Conservation (phyloP, 2,329 filamentous ascomycete species). For the Colletotrichum scovillei region DNA sequence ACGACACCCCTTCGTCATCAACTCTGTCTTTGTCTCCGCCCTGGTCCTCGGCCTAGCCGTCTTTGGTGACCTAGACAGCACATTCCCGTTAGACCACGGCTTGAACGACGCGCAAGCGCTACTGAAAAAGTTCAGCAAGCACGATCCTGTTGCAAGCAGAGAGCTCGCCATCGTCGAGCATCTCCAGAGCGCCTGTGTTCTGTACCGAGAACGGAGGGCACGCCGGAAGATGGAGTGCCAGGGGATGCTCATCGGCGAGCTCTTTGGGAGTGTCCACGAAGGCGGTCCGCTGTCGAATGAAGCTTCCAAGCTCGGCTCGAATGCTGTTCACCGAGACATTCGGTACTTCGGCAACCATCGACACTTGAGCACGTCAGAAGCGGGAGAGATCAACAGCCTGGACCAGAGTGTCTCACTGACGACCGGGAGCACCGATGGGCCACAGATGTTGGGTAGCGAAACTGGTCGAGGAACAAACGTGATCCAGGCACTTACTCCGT, state of each 20-base stretch:
- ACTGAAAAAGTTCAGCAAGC: slow-evolving; percentile 39
- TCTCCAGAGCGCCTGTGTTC: slow-evolving; percentile 40
- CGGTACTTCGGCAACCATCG: neutral
- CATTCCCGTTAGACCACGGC: slow-evolving; percentile 45
- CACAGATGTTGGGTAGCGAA: neutral
- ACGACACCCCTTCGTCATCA: slow-evolving; percentile 56
- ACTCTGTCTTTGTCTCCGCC: slow-evolving; percentile 56
- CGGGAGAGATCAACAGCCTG: neutral
- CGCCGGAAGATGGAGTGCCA: slow-evolving; percentile 40
- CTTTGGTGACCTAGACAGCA: slow-evolving; percentile 55
- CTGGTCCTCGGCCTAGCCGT: slow-evolving; percentile 56
- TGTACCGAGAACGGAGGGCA: slow-evolving; percentile 38
- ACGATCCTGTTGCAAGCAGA: slow-evolving; percentile 40
- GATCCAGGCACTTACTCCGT: slow-evolving; percentile 25
- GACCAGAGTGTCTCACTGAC: slow-evolving; percentile 1
- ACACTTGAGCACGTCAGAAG: neutral
- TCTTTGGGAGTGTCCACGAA: slow-evolving; percentile 41
- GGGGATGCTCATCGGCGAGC: slow-evolving; percentile 38
- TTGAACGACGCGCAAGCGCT: slow-evolving; percentile 39
- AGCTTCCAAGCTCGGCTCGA: neutral
- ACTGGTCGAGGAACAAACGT: slow-evolving; percentile 15
- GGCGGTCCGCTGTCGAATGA: neutral
- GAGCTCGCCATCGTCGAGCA: slow-evolving; percentile 39
- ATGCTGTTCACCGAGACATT: neutral
- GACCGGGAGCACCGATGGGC: slow-evolving; percentile 4